Conservation (phyloP, 257 asterid species). For the Nicotiana otophora region DNA sequence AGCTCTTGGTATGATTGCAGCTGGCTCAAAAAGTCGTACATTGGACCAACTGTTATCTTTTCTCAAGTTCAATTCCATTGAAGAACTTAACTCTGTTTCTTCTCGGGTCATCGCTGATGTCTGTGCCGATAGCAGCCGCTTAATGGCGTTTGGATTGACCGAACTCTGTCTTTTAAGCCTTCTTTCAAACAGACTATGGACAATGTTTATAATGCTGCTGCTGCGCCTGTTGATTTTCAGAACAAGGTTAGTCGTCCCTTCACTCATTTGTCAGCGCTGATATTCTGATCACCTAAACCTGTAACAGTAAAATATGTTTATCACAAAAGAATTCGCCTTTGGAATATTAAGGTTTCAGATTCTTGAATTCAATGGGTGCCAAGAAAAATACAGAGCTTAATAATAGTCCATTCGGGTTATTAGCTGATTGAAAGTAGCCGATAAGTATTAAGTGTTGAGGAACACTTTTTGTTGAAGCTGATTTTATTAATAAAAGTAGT, state of each 20-base stretch:
- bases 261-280: not conserved
- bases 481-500: too few species aligned
- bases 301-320: too few species aligned
- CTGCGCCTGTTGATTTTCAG: conserved; percentile 37
- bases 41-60: conserved; percentile 5
- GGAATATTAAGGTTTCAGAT: too few species aligned
- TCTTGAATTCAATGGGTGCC: too few species aligned
- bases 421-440: too few species aligned
- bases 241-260: conserved; percentile 29
- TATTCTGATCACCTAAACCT: too few species aligned
- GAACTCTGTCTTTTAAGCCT: conserved; percentile 35
- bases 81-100: conserved; percentile 23
- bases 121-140: conserved; percentile 46
- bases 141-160: conserved; percentile 51
- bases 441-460: too few species aligned
- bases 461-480: too few species aligned
- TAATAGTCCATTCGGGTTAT: too few species aligned
- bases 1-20: conserved; percentile 14
- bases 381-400: too few species aligned
- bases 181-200: conserved; percentile 31
- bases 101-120: conserved; percentile 36
- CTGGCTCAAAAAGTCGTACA: conserved; percentile 12
- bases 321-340: too few species aligned
- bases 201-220: conserved; percentile 39
- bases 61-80: conserved; percentile 1